phyloP scores from a whole-genome alignment of 441 rosid genomes.

The Mallotus repandus region DNA sequence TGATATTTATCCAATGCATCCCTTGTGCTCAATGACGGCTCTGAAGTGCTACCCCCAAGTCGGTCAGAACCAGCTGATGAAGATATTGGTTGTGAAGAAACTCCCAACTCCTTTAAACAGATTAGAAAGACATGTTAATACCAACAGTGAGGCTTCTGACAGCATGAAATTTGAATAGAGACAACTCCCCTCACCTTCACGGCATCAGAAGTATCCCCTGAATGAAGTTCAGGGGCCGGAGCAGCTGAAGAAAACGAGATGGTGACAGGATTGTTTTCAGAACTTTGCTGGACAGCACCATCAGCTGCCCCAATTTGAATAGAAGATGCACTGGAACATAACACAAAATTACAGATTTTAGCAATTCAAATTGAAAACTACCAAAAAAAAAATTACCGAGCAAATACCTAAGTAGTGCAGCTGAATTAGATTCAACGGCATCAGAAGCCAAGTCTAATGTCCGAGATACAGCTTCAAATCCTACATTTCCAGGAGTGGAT shows the following conservation, averaged over 20 bases:
- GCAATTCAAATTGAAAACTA: slow-evolving; percentile 9
- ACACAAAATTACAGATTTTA: slow-evolving; percentile 17
- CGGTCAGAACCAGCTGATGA: slow-evolving; percentile 64
- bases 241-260: slow-evolving; percentile 50
- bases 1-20: slow-evolving; percentile 95
- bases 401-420: slow-evolving; percentile 59
- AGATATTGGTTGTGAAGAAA: slow-evolving; percentile 50
- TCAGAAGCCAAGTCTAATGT: slow-evolving; percentile 64
- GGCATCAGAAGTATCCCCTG: slow-evolving; percentile 50
- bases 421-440: slow-evolving; percentile 54
- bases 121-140: slow-evolving; percentile 26
- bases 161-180: slow-evolving; percentile 16
- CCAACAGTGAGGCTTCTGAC: slow-evolving; percentile 1
- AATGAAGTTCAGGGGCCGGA: slow-evolving; percentile 51
- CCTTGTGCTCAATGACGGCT: slow-evolving; percentile 77
- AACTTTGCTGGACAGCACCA: slow-evolving; percentile 42
- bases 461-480: slow-evolving; percentile 54
- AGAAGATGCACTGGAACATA: slow-evolving; percentile 50
- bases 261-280: slow-evolving; percentile 47
- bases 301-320: slow-evolving; percentile 53
- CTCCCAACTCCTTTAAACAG: slow-evolving; percentile 53
- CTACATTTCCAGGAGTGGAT: slow-evolving; percentile 48
- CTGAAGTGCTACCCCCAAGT: slow-evolving; percentile 51
- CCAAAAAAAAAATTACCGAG: background rate
- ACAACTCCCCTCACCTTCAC: slow-evolving; percentile 47